These are phyloP conservation scores for Sclerotinia minor DNA, from an alignment of 2,329 filamentous ascomycete genomes.

Conservation along the genomic window DNA sequence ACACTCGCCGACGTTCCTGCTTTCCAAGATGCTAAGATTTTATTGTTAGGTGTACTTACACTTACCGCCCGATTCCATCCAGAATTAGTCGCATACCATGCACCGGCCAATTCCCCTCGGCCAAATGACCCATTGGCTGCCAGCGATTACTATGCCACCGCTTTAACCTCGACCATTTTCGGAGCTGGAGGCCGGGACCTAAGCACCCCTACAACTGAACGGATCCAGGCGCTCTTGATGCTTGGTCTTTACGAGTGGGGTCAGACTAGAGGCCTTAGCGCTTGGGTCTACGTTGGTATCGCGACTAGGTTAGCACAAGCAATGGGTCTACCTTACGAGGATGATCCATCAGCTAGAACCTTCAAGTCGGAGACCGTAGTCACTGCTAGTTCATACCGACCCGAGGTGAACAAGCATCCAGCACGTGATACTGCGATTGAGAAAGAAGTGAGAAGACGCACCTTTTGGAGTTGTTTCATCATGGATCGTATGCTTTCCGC, in stretches of 20 bases:
- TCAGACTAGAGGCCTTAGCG: constrained; percentile 59
- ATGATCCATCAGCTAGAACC: constrained; percentile 42
- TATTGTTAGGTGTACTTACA: constrained; percentile 66
- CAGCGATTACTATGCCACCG: constrained; percentile 64
- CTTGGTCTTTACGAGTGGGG: constrained; percentile 72
- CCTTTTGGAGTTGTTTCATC: constrained; percentile 74
- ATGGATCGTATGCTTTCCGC: constrained; percentile 69
- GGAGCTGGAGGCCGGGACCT: constrained; percentile 51
- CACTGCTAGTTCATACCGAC: constrained; percentile 34
- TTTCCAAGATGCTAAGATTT: constrained; percentile 51
- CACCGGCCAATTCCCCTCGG: constrained; percentile 22
- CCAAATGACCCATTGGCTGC: constrained; percentile 53
- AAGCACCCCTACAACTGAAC: constrained; percentile 57
- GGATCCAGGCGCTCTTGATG: constrained; percentile 69
- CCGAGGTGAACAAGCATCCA: constrained; percentile 22
- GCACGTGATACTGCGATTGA: constrained; percentile 50
- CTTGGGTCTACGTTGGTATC: constrained; percentile 66
- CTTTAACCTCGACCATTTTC: constrained; percentile 52
- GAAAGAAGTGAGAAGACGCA: constrained; percentile 65
- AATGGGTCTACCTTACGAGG: constrained; percentile 60
- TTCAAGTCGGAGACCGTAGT: constrained; percentile 38
- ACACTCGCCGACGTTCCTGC: constrained; percentile 30
- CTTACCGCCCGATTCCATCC: constrained; percentile 69
- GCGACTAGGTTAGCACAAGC: constrained; percentile 61
- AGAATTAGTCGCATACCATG: constrained; percentile 54